Base-by-base conservation (phyloP, 208 protist species). In the Blechomonas ayalai region DNA sequence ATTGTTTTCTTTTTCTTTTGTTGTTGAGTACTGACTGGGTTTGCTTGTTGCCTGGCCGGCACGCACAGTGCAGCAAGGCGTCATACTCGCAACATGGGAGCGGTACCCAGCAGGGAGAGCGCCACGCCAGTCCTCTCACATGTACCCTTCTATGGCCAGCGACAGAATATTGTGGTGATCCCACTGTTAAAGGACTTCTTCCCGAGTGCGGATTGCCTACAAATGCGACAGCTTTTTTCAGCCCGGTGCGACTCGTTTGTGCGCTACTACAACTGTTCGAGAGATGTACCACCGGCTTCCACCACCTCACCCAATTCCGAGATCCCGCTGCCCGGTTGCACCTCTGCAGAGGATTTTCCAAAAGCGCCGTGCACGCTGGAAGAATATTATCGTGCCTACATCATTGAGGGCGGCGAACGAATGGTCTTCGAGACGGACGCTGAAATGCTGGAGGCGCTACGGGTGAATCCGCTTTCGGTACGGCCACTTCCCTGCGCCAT, bases 251-350 rank as follows among this genome's bases (percentile, higher is more conserved):
- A 81, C 43, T 62, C 77, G 3, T 79, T 64, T 16, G 77, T 86
- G 32, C 71, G 77, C 26, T 86, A 86, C 63, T 85, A 85, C 60
- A 49, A n/a, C n/a, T n/a, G n/a, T n/a, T n/a, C n/a, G n/a, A n/a
- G n/a, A n/a, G n/a, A n/a, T n/a, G n/a, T n/a, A n/a, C n/a, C n/a
- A n/a, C n/a, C n/a, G n/a, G n/a, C n/a, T n/a, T n/a, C n/a, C n/a
- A n/a, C n/a, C n/a, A n/a, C n/a, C n/a, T n/a, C n/a, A n/a, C n/a
- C n/a, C n/a, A n/a, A n/a, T n/a, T n/a, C n/a, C n/a, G n/a, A n/a
- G n/a, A n/a, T n/a, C n/a, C n/a, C n/a, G n/a, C n/a, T n/a, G n/a
- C n/a, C n/a, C n/a, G n/a, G n/a, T n/a, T n/a, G n/a, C n/a, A n/a
- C n/a, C n/a, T n/a, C n/a, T n/a, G n/a, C n/a, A n/a, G n/a, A n/a